Conservation (phyloP, 495 filamentous ascomycete species). For the Xylaria venustula region DNA sequence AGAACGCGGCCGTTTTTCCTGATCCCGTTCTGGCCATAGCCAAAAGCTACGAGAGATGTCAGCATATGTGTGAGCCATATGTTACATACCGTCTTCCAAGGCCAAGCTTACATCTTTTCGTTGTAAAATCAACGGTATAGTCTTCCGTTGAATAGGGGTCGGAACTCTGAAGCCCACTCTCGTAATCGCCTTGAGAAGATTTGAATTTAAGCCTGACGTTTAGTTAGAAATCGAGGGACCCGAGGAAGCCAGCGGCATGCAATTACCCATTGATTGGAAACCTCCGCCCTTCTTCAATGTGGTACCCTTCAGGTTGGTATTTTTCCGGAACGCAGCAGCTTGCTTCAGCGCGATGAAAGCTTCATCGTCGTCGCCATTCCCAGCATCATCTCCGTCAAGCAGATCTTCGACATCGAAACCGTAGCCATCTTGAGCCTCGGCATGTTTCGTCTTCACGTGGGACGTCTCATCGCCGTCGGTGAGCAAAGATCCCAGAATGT, state of each 20-base stretch:
- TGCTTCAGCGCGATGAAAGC: conserved; percentile 86
- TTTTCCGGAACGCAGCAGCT: conserved; percentile 81
- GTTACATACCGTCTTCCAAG: neutral
- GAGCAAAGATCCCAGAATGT: conserved; percentile 82
- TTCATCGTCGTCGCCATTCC: conserved; percentile 70
- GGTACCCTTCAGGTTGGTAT: conserved; percentile 75
- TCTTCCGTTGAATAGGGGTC: conserved; percentile 95
- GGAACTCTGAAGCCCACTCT: conserved; percentile 93
- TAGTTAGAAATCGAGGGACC: neutral
- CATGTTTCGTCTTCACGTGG: conserved; percentile 32
- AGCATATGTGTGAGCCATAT: neutral
- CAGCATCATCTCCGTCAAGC: conserved; percentile 47
- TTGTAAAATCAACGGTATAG: conserved; percentile 72
- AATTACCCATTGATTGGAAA: conserved; percentile 86
- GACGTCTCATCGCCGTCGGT: conserved; percentile 44
- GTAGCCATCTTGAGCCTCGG: conserved; percentile 31
- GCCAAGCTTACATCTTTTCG: conserved; percentile 11
- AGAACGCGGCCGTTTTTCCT: conserved; percentile 95
- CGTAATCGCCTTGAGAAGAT: conserved; percentile 82
- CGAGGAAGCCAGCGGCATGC: neutral
- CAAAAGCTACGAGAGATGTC: conserved; percentile 55
- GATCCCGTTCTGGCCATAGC: conserved; percentile 97
- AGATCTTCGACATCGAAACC: conserved; percentile 44
- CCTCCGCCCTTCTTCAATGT: conserved; percentile 91
- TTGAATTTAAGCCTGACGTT: conserved; percentile 63